These are phyloP conservation scores for Leccinum fallax DNA, from an alignment of 1,284 basidiomycete genomes.

Conservation along the genomic window DNA sequence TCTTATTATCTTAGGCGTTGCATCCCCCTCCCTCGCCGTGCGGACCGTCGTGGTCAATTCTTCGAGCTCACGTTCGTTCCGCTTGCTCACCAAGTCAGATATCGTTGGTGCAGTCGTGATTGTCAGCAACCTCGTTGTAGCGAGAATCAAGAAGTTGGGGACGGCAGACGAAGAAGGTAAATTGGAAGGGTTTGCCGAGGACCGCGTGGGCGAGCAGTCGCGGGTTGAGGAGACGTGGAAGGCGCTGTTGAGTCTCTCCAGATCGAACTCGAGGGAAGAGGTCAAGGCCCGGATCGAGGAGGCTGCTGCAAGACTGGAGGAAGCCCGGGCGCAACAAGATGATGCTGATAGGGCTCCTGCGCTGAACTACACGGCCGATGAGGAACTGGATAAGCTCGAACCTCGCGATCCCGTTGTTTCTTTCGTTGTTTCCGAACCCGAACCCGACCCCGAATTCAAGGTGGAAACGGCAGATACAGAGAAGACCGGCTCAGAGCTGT, in stretches of 20 bases:
- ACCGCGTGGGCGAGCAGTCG: conserved; percentile 45
- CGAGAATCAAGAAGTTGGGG: conserved; percentile 76
- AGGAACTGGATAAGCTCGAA: conserved; percentile 42
- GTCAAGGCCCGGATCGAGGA: conserved; percentile 80
- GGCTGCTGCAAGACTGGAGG: conserved; percentile 77
- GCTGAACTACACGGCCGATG: conserved; percentile 42
- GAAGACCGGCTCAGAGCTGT: conserved; percentile 75
- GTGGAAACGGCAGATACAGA: conserved; percentile 44
- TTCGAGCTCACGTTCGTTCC: too few relatives aligned
- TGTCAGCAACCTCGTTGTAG: conserved; percentile 51
- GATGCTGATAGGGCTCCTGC: conserved; percentile 20
- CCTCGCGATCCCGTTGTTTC: conserved; percentile 74
- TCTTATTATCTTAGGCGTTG: too few relatives aligned
- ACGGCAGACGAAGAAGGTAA: conserved; percentile 64
- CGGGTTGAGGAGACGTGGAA: conserved; percentile 77
- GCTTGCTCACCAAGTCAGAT: too few relatives aligned
- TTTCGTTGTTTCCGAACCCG: conserved; percentile 75
- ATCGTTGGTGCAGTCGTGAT: too few relatives aligned
- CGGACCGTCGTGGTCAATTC: conserved; percentile 71
- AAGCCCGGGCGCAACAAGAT: conserved; percentile 33
- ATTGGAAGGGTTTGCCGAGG: conserved; percentile 69
- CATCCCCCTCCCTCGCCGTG: conserved; percentile 43
- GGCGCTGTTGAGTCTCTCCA: conserved; percentile 86
- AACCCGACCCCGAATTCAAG: conserved; percentile 43
- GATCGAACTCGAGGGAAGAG: conserved; percentile 83